Base-by-base conservation (phyloP, 495 filamentous ascomycete genomes). In the Penicillium paradoxum region DNA sequence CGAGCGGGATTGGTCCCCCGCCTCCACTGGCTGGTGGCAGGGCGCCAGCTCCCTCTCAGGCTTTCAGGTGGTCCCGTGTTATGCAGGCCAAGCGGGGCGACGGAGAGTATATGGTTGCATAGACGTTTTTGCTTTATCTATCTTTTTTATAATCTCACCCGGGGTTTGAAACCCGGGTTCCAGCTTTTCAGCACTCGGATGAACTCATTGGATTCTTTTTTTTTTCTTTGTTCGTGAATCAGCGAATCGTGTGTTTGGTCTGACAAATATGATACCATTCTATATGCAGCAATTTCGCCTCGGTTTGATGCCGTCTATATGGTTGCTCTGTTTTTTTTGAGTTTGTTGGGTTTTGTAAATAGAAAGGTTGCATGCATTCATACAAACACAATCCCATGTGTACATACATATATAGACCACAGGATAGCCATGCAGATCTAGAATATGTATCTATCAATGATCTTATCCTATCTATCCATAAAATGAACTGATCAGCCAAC, bases 71-170 rank as follows among this genome's bases (percentile, higher is more conserved):
- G 89, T 80, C 85, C 13, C 82, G 76, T 58, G 86, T 80, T 48
- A 91, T 93, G 75, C 83, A 86, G 41, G 65, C 60, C 15, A 72
- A 74, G 58, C 79, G 85, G 34, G 77, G 81, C 4, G 88, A 89
- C 47, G 88, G 88, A 21, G 90, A 95, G 73, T 93, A 90, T 73
- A 91, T 93, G 69, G 87, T 92, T 69, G 86, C 91, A 58, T 95
- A 55, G 55, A 25, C 24, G 1, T 4, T 29, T 24, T 46, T 49
- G 19, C 15, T 15, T 14, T 45, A 27, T 46, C 4, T 32, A 15
- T 54, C 19, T 19, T 15, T 32, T 44, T 41, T 34, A 24, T 48
- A 30, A 36, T 45, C 13, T 33, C 19, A 21, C 38, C 29, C 19
- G 7, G n/a, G 38, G 45, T 19, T 48, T 25, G 19, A n/a, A n/a